A percentile compares a stretch with the other conserved stretches of the same genome.
Evolutionary conservation across 1,139 yeast genomes (phyloP).

Genomic region (Pichia sp.): DNA sequence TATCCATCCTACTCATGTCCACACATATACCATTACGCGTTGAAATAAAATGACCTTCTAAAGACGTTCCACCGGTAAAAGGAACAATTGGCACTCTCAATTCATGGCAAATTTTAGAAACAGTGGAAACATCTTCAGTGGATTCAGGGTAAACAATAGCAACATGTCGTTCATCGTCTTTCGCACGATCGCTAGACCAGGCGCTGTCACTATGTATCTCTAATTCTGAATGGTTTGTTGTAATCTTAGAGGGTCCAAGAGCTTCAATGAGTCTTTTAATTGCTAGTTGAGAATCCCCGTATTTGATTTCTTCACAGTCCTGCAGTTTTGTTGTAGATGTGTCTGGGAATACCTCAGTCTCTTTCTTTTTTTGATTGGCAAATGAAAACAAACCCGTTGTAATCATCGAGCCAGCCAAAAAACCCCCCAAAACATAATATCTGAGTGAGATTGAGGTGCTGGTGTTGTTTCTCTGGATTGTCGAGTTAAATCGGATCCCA

Average conservation of each 20-base stretch:
- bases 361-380: neutral
- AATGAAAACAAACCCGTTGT: too few species aligned
- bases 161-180: constrained; percentile 40
- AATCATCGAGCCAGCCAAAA: too few species aligned
- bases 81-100: constrained; percentile 70
- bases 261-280: constrained; percentile 33
- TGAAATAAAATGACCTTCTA: constrained; percentile 84
- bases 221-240: constrained; percentile 1
- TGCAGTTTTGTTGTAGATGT: constrained; percentile 26
- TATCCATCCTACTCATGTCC: constrained; percentile 52
- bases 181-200: constrained; percentile 57
- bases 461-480: too few species aligned
- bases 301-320: constrained; percentile 24
- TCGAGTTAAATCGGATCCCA: too few species aligned
- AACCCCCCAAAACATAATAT: too few species aligned
- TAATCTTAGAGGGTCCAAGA: constrained; percentile 33
- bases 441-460: too few species aligned
- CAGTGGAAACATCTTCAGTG: constrained; percentile 59
- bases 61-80: constrained; percentile 77
- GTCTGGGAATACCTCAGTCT: constrained; percentile 19
- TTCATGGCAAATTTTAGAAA: constrained; percentile 60
- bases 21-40: constrained; percentile 59
- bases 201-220: constrained; percentile 31
- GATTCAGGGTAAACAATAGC: constrained; percentile 54
- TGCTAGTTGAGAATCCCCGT: constrained; percentile 29